A percentile compares a stretch with the other conserved stretches of the same genome.
Conservation (phyloP, 306 rosid species). For the Fragaria ananassa region DNA sequence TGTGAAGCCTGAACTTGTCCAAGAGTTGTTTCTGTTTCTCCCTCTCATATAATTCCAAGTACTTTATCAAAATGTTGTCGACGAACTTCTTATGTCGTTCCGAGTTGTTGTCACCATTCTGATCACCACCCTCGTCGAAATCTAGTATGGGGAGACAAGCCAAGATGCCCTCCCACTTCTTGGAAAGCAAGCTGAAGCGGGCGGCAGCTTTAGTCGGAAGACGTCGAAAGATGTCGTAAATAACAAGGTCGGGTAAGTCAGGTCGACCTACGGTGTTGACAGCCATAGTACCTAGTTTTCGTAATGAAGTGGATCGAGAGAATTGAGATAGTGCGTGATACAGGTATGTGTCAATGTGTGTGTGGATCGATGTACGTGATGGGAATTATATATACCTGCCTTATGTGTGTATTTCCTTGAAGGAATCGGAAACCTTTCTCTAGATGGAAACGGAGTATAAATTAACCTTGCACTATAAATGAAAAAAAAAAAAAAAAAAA, state of each 20-base stretch:
- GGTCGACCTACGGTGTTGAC: neutral
- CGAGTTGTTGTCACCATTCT: neutral
- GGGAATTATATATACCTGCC: too few species aligned
- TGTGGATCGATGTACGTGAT: too few species aligned
- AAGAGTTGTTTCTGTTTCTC: neutral
- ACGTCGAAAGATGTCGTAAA: neutral
- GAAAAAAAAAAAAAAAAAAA: too few species aligned
- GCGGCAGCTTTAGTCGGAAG: neutral
- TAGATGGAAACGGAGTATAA: too few species aligned
- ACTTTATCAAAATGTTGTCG: neutral
- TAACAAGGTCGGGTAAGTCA: neutral
- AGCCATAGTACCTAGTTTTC: neutral
- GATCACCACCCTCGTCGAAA: neutral
- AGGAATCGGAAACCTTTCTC: too few species aligned
- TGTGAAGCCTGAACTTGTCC: neutral
- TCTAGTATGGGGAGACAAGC: neutral
- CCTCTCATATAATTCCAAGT: neutral
- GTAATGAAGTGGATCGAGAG: too few species aligned
- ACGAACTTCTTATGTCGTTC: neutral
- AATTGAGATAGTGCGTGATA: too few species aligned
- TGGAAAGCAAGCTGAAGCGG: neutral
- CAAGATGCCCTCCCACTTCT: neutral
- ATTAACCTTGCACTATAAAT: too few species aligned
- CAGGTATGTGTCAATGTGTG: too few species aligned
- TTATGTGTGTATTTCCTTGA: too few species aligned